phyloP scores from a whole-genome alignment of 345 rosid genomes.

The Fremontodendron californicum region DNA sequence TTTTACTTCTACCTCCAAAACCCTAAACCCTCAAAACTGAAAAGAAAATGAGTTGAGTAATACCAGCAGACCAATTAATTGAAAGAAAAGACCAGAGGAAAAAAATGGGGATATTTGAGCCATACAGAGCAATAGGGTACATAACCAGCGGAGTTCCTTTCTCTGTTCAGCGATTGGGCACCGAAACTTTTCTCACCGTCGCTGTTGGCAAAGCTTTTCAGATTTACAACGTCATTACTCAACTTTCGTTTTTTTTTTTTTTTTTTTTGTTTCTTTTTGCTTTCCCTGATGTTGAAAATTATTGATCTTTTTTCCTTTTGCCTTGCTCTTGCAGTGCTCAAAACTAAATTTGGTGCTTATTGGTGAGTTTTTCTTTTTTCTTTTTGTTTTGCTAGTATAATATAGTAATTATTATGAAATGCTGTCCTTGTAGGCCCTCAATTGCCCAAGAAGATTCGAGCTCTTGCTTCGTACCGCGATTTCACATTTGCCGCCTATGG shows the following conservation, averaged over 20 bases:
- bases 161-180: constrained; percentile 83
- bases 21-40: too few species aligned
- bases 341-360: constrained; percentile 73
- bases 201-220: constrained; percentile 93
- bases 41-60: too few species aligned
- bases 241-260: too few species aligned
- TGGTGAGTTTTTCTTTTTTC: constrained; percentile 37
- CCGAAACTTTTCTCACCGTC: constrained; percentile 88
- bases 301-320: not conserved
- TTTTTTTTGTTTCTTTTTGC: not conserved
- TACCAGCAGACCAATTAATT: too few species aligned
- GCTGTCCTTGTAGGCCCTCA: constrained; percentile 52
- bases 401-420: too few species aligned
- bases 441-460: constrained; percentile 81
- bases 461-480: constrained; percentile 80
- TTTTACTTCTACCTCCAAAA: too few species aligned
- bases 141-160: constrained; percentile 76
- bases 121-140: constrained; percentile 87
- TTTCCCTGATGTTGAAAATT: not conserved
- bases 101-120: constrained; percentile 96
- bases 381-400: too few species aligned
- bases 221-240: constrained; percentile 51
- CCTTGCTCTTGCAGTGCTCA: constrained; percentile 60
- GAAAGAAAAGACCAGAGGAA: not conserved
- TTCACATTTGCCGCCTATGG: constrained; percentile 83